phyloP scores from a whole-genome alignment of 371 early-diverging fungal species.

The Syncephalastrum sp. region DNA sequence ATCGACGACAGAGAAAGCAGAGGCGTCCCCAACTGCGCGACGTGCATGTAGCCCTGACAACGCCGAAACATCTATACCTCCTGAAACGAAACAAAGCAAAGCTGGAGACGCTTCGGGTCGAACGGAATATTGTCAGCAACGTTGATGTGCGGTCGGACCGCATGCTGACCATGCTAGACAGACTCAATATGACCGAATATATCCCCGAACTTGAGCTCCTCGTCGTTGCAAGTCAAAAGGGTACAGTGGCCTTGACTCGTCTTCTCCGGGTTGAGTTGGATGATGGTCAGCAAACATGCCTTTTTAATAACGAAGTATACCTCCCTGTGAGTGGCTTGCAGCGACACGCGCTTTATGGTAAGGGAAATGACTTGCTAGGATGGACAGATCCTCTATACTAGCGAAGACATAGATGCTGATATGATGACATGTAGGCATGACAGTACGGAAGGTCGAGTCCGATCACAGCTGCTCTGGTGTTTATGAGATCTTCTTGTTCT shows the following conservation, averaged over 20 bases:
- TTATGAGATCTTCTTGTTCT: slow-evolving; percentile 36
- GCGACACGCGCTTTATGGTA: slow-evolving; percentile 41
- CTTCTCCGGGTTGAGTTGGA: slow-evolving; percentile 34
- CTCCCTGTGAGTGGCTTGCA: slow-evolving; percentile 32
- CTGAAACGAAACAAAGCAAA: slow-evolving; percentile 20
- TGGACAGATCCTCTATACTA: not conserved
- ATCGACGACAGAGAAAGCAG: slow-evolving; percentile 8
- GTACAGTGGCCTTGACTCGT: slow-evolving; percentile 41
- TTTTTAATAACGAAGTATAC: slow-evolving; percentile 44
- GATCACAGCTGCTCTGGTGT: slow-evolving; percentile 19
- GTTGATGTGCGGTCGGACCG: slow-evolving; percentile 41
- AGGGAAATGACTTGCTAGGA: not conserved
- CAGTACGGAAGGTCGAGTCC: slow-evolving; percentile 21
- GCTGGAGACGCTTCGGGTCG: slow-evolving; percentile 26
- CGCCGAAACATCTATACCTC: slow-evolving; percentile 29
- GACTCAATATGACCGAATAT: slow-evolving; percentile 47
- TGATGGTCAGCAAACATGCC: slow-evolving; percentile 25
- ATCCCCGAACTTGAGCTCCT: slow-evolving; percentile 42
- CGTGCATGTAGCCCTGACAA: slow-evolving; percentile 35
- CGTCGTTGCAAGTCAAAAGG: slow-evolving; percentile 44
- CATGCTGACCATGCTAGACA: slow-evolving; percentile 26
- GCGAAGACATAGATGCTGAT: not conserved
- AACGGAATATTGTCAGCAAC: slow-evolving; percentile 18
- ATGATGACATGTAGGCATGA: slow-evolving; percentile 22
- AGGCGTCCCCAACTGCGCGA: slow-evolving; percentile 1